Base-by-base conservation (phyloP, 1,284 basidiomycete genomes). In the Apiotrichum brassicae region DNA sequence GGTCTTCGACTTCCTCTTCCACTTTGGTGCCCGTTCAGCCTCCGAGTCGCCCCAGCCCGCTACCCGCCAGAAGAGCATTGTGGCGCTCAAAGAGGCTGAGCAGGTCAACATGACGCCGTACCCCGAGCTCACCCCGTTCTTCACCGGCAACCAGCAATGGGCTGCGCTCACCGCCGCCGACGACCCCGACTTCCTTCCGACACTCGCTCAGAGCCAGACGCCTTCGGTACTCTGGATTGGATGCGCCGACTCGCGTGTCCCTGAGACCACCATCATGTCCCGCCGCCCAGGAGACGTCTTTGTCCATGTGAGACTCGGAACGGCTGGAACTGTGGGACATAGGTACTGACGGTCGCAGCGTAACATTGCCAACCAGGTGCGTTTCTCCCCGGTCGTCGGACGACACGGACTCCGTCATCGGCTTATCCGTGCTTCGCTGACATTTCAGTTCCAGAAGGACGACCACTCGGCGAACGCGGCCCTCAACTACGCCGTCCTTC, bases 401-500 rank as follows among this genome's bases (percentile, higher is more conserved):
- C 8, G 28, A 14, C 14, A 14, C 14, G 28, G n/a, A n/a, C n/a
- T n/a, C n/a, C n/a, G n/a, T n/a, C n/a, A n/a, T n/a, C n/a, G n/a
- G n/a, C n/a, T n/a, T n/a, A n/a, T n/a, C n/a, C n/a, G n/a, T n/a
- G n/a, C n/a, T 30, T 8, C 28, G 14, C 28, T 30, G 28, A 30
- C 28, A n/a, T n/a, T 14, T 30, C 28, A 55, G 54, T 56, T 56
- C 47, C 50, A 52, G 20, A 13, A 26, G 16, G 41, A 47, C 26
- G 54, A 56, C 49, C 37, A 13, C 37, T 51, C 82, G 58, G 84
- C 83, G 1, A 77, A 83, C 44, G 81, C 88, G 2, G 86, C 89
- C 3, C 79, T 97, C 54, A 78, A 82, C 11, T 97, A 86, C 70
- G 90, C 88, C 7, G 78, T 97, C 35, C 79, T 81, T 57, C 76